Percentiles rank a stretch among this genome's conserved stretches.
Evolutionary conservation across 2,329 filamentous ascomycete genomes (phyloP).

Genomic region (Tolypocladium album): DNA sequence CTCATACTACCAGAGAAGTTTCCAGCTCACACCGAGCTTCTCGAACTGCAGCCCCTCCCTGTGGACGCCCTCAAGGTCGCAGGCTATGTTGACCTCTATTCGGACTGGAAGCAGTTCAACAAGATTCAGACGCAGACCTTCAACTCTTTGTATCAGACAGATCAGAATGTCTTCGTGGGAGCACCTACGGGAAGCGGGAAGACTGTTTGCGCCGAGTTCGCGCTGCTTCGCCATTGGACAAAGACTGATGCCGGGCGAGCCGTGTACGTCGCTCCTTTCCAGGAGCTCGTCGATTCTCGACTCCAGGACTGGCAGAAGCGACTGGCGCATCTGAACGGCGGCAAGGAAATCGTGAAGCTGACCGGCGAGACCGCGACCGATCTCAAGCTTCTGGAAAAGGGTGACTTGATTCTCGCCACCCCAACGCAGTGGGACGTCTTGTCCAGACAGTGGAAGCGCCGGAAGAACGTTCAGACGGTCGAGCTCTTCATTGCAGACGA

Average conservation of each 20-base stretch:
- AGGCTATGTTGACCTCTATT: constrained; percentile 73
- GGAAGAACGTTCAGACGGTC: constrained; percentile 88
- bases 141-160: constrained; percentile 80
- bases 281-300: constrained; percentile 78
- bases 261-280: constrained; percentile 90
- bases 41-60: constrained; percentile 85
- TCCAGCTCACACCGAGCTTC: constrained; percentile 80
- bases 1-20: constrained; percentile 92
- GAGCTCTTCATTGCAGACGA: constrained; percentile 92
- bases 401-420: constrained; percentile 85
- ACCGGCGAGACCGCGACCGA: constrained; percentile 89
- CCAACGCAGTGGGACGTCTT: constrained; percentile 93
- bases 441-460: constrained; percentile 90
- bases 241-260: constrained; percentile 51
- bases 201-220: constrained; percentile 93
- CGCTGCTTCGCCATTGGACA: constrained; percentile 79
- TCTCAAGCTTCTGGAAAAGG: constrained; percentile 75
- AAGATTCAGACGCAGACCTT: constrained; percentile 96
- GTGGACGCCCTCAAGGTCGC: constrained; percentile 79
- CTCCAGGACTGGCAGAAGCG: constrained; percentile 78
- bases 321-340: constrained; percentile 60
- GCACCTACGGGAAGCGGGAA: constrained; percentile 94
- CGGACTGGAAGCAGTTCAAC: constrained; percentile 82
- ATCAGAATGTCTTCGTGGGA: constrained; percentile 89
- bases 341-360: constrained; percentile 85